Conservation (phyloP, 2,329 filamentous ascomycete genomes). For the Emydomyces testavorans region DNA sequence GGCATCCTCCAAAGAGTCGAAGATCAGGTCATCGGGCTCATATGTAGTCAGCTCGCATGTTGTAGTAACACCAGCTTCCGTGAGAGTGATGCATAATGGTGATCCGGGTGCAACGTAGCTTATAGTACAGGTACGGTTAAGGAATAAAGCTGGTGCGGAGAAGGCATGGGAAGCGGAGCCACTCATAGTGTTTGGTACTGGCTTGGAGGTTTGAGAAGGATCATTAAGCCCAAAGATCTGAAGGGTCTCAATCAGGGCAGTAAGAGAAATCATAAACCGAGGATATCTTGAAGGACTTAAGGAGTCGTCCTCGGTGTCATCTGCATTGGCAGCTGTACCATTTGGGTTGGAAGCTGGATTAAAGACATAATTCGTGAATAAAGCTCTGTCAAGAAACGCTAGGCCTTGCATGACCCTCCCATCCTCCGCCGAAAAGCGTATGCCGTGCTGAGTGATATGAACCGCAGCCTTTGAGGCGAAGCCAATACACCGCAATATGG, state of each 20-base stretch:
- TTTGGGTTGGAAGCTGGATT: constrained; percentile 36
- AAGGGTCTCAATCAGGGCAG: constrained; percentile 79
- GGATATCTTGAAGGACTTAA: constrained; percentile 39
- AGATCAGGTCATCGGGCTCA: constrained; percentile 60
- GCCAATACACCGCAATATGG: constrained; percentile 50
- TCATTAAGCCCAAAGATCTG: constrained; percentile 83
- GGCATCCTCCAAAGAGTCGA: constrained; percentile 22
- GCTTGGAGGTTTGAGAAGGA: constrained; percentile 31
- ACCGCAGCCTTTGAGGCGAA: constrained; percentile 50
- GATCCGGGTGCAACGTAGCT: constrained; percentile 63
- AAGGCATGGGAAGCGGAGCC: constrained; percentile 57
- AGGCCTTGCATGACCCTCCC: constrained; percentile 82
- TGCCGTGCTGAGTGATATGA: constrained; percentile 71
- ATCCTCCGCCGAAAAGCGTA: constrained; percentile 81
- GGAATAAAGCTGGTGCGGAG: constrained; percentile 67
- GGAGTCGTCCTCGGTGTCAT: constrained; percentile 31
- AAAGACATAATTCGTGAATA: constrained; percentile 78
- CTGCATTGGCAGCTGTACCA: constrained; percentile 19
- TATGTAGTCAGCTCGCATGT: constrained; percentile 88
- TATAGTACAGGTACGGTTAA: constrained; percentile 75
- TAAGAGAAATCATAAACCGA: constrained; percentile 75
- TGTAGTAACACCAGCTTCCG: constrained; percentile 76
- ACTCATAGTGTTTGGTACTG: constrained; percentile 24
- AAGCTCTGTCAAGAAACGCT: constrained; percentile 73
- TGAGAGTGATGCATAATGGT: constrained; percentile 71